Base-by-base conservation (phyloP, 1,284 basidiomycete species). In the Ganoderma lucidum region DNA sequence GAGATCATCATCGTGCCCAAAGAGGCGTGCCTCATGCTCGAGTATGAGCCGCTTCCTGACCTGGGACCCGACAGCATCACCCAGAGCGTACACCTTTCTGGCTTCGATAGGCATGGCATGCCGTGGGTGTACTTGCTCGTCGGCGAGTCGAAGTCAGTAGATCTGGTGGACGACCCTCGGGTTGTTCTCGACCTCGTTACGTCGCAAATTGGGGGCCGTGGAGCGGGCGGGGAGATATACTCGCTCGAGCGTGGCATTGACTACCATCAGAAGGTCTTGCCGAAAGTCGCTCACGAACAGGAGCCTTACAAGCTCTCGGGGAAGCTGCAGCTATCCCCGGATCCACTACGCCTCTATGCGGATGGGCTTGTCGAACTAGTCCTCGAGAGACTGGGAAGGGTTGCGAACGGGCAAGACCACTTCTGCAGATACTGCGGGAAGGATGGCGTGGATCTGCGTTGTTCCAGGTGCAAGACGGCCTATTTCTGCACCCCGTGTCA, bases 351-450 rank as follows among this genome's bases (percentile, higher is more conserved):
- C 12, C 30, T 60, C 37, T 71, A 51, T n/a, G 73, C 69, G 35
- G 71, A 76, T 19, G 64, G 61, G 4, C 55, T 76, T 35, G 69
- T 63, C n/a, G 45, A 64, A 6, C 59, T 63, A 28, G 75, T 73
- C 30, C 30, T 76, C 66, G 66, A 48, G n/a, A 70, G 74, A 2
- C 6, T 76, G 48, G 55, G 39, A 8, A 69, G 63, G n/a, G 53
- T 76, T 53, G 74, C 70, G 17, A 56, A 58, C n/a, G 74, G 73
- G 19, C 17, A 73, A 30, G 75, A 71, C 48, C 45, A 55, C 30
- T 75, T 76, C 61, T 75, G 75, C 56, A 64, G 70, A 61, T 75
- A 75, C 51, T 76, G 74, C 58, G 75, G 75, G 37, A 74, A 69
- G 67, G 72, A 68, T 17, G 70, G 64, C 3, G 73, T 75, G 35